These are phyloP conservation scores for Pharnaceum exiguum DNA, from an alignment of 148 eudicot genomes.

Conservation along the genomic window DNA sequence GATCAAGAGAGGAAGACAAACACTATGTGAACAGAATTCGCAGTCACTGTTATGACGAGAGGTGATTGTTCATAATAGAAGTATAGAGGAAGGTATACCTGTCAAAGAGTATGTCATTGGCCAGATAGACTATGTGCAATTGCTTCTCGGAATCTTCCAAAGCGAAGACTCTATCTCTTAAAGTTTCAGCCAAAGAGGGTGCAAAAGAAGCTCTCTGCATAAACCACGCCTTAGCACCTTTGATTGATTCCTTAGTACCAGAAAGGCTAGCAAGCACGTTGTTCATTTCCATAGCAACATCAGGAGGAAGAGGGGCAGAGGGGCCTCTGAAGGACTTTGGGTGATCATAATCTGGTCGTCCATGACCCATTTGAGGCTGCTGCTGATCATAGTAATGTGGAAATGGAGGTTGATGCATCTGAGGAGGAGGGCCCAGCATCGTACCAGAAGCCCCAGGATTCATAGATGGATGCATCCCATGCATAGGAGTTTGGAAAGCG, in stretches of 20 bases:
- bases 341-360: conserved; percentile 67
- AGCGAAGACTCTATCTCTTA: conserved; percentile 66
- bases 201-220: conserved; percentile 96
- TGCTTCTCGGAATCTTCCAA: conserved; percentile 89
- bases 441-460: conserved; percentile 37
- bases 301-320: conserved; percentile 85
- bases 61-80: too few species aligned
- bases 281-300: conserved; percentile 86
- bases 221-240: conserved; percentile 95
- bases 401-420: conserved; percentile 66
- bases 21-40: too few species aligned
- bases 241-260: conserved; percentile 94
- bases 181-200: conserved; percentile 82
- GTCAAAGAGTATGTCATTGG: conserved; percentile 94
- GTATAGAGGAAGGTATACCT: too few species aligned
- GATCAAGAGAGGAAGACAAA: too few species aligned
- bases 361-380: conserved; percentile 52
- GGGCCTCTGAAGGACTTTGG: conserved; percentile 63
- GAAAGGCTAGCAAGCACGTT: conserved; percentile 73
- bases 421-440: conserved; percentile 48
- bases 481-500: conserved; percentile 60
- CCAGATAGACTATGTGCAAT: conserved; percentile 85
- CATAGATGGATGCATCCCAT: conserved; percentile 60
- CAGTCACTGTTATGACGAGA: too few species aligned
- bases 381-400: conserved; percentile 67